Evolutionary conservation across 2,329 filamentous ascomycete species (phyloP), one percentile per base, ranked within the genome.

Genomic region (Cordyceps javanica): DNA sequence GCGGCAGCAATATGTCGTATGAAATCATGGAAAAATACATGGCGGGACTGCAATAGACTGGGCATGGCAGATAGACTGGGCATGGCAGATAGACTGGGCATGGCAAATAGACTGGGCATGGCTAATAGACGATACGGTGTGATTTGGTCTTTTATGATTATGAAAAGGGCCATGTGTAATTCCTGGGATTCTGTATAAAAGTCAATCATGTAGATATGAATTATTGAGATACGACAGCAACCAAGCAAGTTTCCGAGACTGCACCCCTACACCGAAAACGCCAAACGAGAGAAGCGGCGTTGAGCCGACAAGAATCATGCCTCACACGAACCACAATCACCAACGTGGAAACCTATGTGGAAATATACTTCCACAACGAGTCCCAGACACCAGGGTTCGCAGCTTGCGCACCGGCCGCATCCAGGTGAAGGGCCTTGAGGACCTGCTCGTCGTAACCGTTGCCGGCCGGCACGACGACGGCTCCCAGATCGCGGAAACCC

Each of bases 1-100:
- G 69, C 16, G 68, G 69, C 2, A 69, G 66, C 53, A 68, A 70
- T 36, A 69, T 70, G 48, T 69, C 68, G 10, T 62, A 68, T 23
- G 67, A 69, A 46, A 69, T 69, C 45, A 60, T 70, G 59, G 62
- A 65, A 30, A 60, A 65, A 34, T 61, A 60, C 26, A 51, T 56
- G 51, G 45, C 52, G 10, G 41, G 42, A 32, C 28, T 54, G 6
- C 19, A 49, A 45, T 41, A 54, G n/a, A 38, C n/a, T 25, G 19
- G 13, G 14, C 28, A 0, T 3, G 36, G 3, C 10, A 30, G 2
- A 23, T n/a, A 13, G 19, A 21, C 26, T 23, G 16, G 26, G 34
- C 6, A 19, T 38, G 7, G 34, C 10, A 30, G 2, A 23, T n/a
- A 13, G 19, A 21, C 26, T 23, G 16, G 26, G 34, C 6, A 19